Conservation (phyloP, 257 asterid genomes). For the Eustoma russellianum region DNA sequence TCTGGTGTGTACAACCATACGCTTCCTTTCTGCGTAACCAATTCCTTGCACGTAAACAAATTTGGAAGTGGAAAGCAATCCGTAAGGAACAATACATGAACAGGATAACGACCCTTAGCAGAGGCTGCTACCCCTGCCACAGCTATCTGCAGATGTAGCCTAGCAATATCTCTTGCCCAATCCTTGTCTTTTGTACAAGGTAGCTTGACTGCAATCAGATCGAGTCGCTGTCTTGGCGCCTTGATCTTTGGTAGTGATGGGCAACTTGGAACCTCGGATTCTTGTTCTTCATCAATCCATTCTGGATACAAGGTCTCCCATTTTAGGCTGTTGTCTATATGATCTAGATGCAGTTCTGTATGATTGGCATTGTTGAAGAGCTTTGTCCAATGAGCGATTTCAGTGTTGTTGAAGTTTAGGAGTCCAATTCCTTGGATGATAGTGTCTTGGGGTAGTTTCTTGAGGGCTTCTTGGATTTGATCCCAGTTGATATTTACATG, state of each 20-base stretch:
- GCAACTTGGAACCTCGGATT: conserved; percentile 50
- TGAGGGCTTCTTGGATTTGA: conserved; percentile 18
- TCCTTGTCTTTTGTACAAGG: conserved; percentile 64
- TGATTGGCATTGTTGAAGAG: conserved; percentile 32
- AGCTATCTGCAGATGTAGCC: conserved; percentile 63
- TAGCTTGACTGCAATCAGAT: conserved; percentile 60
- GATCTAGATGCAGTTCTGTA: conserved; percentile 34
- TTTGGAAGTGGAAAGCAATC: conserved; percentile 60
- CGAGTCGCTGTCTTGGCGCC: conserved; percentile 38
- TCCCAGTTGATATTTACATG: conserved; percentile 43
- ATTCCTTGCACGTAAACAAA: conserved; percentile 50
- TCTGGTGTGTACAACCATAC: conserved; percentile 54
- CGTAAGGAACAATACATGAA: conserved; percentile 47
- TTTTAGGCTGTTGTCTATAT: conserved; percentile 31
- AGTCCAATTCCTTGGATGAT: conserved; percentile 36
- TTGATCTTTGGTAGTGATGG: conserved; percentile 46
- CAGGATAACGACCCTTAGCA: conserved; percentile 36
- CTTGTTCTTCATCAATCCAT: conserved; percentile 86
- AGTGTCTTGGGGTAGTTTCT: conserved; percentile 16
- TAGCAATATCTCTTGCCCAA: conserved; percentile 66
- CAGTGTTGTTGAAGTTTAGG: conserved; percentile 48
- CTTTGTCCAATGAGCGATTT: conserved; percentile 39
- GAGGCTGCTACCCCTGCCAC: conserved; percentile 50
- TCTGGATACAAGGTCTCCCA: conserved; percentile 73
- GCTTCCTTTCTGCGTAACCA: conserved; percentile 33